Conservation (phyloP, 768 basidiomycete genomes). For the Nidularia sp. region DNA sequence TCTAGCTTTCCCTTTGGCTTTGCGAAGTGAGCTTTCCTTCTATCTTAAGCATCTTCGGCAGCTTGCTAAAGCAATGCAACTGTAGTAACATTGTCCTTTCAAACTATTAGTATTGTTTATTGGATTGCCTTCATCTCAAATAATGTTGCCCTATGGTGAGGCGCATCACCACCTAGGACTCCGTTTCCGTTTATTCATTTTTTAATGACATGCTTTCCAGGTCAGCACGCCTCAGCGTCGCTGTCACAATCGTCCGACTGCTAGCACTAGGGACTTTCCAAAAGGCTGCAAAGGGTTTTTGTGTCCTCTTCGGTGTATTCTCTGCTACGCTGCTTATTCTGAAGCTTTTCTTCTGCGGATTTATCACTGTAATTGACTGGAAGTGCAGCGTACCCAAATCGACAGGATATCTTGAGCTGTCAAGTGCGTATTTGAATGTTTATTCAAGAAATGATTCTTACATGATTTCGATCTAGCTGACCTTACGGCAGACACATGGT, state of each 20-base stretch:
- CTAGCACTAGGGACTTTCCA: constrained; percentile 1
- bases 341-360: constrained; percentile 5
- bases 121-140: neutral
- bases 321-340: constrained; percentile 2
- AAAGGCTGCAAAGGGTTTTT: neutral
- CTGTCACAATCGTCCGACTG: constrained; percentile 8
- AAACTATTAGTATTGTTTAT: neutral
- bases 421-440: neutral
- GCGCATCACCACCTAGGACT: neutral
- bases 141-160: neutral
- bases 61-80: neutral
- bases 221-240: constrained; percentile 5
- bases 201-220: neutral
- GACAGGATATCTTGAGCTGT: neutral
- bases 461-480: neutral
- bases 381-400: neutral
- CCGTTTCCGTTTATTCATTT: neutral
- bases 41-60: neutral
- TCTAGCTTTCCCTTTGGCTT: neutral
- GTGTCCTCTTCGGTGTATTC: constrained; percentile 2
- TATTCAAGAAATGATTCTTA: neutral
- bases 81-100: neutral
- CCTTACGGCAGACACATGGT: constrained; percentile 7
- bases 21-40: neutral
- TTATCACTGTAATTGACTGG: neutral